phyloP scores from a whole-genome alignment of 805 yeast species.

The Saturnispora mendoncae region DNA sequence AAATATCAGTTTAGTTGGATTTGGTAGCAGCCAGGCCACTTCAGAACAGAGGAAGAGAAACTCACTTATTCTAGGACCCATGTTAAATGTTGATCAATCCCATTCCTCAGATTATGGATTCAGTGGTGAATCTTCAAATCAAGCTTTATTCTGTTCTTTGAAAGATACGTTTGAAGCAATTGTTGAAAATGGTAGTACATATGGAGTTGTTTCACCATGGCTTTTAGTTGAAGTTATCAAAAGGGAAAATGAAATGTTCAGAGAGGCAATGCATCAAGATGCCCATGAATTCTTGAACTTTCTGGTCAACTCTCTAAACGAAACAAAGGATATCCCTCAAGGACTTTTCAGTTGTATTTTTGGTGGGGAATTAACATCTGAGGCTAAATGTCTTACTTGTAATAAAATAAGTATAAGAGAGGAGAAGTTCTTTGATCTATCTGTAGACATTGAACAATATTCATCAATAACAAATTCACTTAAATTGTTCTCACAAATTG shows the following conservation, averaged over 20 bases:
- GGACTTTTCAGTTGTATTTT: slow-evolving; percentile 45
- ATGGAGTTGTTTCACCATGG: slow-evolving; percentile 81
- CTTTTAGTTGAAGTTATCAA: slow-evolving; percentile 68
- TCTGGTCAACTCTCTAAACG: slow-evolving; percentile 43
- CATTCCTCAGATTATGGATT: slow-evolving; percentile 42
- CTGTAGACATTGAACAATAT: slow-evolving; percentile 72
- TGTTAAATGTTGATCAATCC: slow-evolving; percentile 70
- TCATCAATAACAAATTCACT: slow-evolving; percentile 70
- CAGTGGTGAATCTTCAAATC: slow-evolving; percentile 13
- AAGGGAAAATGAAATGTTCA: slow-evolving; percentile 72
- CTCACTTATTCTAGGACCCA: slow-evolving; percentile 75
- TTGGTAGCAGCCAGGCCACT: slow-evolving; percentile 35
- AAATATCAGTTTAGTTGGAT: slow-evolving; percentile 38
- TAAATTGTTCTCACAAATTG: slow-evolving; percentile 76
- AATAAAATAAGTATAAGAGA: slow-evolving; percentile 74
- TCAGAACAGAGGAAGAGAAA: slow-evolving; percentile 70
- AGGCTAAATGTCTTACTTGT: slow-evolving; percentile 84
- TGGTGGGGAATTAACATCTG: slow-evolving; percentile 78
- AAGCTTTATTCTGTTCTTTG: slow-evolving; percentile 51
- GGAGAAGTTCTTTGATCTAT: slow-evolving; percentile 79
- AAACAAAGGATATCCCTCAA: slow-evolving; percentile 1
- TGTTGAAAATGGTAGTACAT: slow-evolving; percentile 55
- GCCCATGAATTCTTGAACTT: slow-evolving; percentile 95
- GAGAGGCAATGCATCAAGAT: slow-evolving; percentile 94
- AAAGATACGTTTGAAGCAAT: slow-evolving; percentile 83